Conservation (phyloP, 352 stramenopile species). For the Phytopythium delawarense region DNA sequence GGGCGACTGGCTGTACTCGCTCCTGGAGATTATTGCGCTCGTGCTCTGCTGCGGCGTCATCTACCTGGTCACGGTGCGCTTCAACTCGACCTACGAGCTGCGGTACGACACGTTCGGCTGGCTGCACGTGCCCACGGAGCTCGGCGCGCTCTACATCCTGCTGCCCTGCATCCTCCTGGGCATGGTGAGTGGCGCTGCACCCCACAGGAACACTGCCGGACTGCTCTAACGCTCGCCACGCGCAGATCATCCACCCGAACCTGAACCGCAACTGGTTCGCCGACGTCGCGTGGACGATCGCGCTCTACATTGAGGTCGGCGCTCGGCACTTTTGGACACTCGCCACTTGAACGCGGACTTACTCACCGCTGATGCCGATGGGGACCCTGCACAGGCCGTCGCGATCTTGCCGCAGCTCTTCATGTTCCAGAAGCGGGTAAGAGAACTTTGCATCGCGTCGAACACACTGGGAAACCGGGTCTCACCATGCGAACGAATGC, state of each 20-base stretch:
- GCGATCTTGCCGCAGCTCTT: constrained; percentile 98
- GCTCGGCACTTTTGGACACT: too few relatives aligned
- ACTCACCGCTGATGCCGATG: background rate
- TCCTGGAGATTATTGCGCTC: constrained; percentile 92
- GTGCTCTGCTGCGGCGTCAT: constrained; percentile 86
- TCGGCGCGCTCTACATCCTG: constrained; percentile 81
- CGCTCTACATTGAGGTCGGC: constrained; percentile 95
- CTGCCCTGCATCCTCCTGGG: constrained; percentile 86
- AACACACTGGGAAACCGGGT: background rate
- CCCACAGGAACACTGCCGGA: background rate
- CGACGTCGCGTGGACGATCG: constrained; percentile 97
- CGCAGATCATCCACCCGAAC: constrained; percentile 93
- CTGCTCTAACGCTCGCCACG: background rate
- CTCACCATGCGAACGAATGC: background rate
- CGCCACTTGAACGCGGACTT: too few relatives aligned
- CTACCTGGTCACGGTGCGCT: constrained; percentile 90
- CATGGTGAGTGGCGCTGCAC: constrained; percentile 39
- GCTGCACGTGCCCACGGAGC: constrained; percentile 81
- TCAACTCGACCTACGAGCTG: constrained; percentile 95
- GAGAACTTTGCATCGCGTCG: constrained; percentile 8
- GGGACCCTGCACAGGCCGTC: constrained; percentile 36
- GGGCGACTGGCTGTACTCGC: constrained; percentile 98
- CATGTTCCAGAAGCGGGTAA: constrained; percentile 97
- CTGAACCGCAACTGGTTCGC: constrained; percentile 97
- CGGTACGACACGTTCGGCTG: constrained; percentile 95